Conservation (phyloP, 345 rosid species). For the Salix udensis region DNA sequence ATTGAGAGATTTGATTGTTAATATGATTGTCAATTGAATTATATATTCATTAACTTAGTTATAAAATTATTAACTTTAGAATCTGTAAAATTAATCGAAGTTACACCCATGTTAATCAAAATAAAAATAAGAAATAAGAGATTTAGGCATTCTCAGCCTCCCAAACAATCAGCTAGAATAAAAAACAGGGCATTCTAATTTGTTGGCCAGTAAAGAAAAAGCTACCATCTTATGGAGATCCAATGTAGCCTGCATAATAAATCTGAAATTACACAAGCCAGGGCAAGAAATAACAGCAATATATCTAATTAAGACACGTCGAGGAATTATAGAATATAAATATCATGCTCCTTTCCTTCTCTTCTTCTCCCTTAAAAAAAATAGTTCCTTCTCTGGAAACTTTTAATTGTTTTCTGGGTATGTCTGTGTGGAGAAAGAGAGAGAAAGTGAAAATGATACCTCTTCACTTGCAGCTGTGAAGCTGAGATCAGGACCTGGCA, state of each 20-base stretch:
- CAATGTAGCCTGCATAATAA: not conserved
- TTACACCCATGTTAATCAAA: too few species aligned
- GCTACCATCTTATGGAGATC: not conserved
- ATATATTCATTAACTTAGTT: too few species aligned
- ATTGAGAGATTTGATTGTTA: too few species aligned
- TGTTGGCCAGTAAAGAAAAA: not conserved
- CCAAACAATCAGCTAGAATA: not conserved
- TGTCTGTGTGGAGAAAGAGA: not conserved
- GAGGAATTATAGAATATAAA: not conserved
- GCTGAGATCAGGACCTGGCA: conserved; percentile 37
- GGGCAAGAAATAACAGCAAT: not conserved
- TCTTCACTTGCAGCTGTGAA: conserved; percentile 19
- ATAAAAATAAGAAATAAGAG: too few species aligned
- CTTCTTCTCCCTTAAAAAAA: not conserved
- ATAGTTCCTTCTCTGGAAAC: not conserved
- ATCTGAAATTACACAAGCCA: not conserved
- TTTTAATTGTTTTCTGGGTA: not conserved
- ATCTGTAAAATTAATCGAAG: too few species aligned
- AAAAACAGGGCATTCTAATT: not conserved
- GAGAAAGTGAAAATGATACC: conserved; percentile 18
- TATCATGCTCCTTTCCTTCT: not conserved
- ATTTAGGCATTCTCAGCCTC: too few species aligned
- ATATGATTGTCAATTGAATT: too few species aligned
- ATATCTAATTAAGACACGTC: not conserved
- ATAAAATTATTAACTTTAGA: too few species aligned